phyloP scores from a whole-genome alignment of 768 basidiomycete species.

The Auricularia sp. region DNA sequence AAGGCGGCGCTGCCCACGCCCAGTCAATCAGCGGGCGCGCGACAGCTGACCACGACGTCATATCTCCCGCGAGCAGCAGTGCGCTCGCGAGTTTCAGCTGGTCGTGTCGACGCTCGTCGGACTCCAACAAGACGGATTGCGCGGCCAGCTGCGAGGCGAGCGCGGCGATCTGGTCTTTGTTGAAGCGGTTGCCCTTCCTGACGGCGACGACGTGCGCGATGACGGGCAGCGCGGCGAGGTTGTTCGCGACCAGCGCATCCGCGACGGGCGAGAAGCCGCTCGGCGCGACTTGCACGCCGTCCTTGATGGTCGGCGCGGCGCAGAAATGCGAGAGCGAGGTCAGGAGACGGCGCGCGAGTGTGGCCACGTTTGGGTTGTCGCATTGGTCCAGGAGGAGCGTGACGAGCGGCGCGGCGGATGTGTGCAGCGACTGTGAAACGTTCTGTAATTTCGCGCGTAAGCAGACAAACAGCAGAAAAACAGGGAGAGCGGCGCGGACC shows the following conservation, averaged over 20 bases:
- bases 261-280: slow-evolving; percentile 49
- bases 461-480: not conserved
- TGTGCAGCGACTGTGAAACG: slow-evolving; percentile 76
- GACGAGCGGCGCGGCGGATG: slow-evolving; percentile 55
- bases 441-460: slow-evolving; percentile 34
- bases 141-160: not conserved
- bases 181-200: slow-evolving; percentile 59
- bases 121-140: not conserved
- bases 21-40: not conserved
- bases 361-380: slow-evolving; percentile 28
- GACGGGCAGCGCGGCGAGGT: slow-evolving; percentile 27
- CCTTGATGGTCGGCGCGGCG: slow-evolving; percentile 21
- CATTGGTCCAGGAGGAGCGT: slow-evolving; percentile 36
- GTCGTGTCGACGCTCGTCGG: not conserved
- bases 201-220: slow-evolving; percentile 48
- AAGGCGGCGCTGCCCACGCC: slow-evolving; percentile 19
- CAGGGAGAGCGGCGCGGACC: slow-evolving; percentile 27
- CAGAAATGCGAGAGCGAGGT: slow-evolving; percentile 81
- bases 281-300: slow-evolving; percentile 26
- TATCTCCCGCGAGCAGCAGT: slow-evolving; percentile 32
- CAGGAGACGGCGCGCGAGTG: slow-evolving; percentile 56
- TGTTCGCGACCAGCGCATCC: slow-evolving; percentile 42
- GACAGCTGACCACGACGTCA: slow-evolving; percentile 23
- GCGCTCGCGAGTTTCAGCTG: slow-evolving; percentile 9
- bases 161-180: slow-evolving; percentile 25